Conservation (phyloP, 176 grass and related monocot genomes). For the Tillandsia leiboldiana region DNA sequence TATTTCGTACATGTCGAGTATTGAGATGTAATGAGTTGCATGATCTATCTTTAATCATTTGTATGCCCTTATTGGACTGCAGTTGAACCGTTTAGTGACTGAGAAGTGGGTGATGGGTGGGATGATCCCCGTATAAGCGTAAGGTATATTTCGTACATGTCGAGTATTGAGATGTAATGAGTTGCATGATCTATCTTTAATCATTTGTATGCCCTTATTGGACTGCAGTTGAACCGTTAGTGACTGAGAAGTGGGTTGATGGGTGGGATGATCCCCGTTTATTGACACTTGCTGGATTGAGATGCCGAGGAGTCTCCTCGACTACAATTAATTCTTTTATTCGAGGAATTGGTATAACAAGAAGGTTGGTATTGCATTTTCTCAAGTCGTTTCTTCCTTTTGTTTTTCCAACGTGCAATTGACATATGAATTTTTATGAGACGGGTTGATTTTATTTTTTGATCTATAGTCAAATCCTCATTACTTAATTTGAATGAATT, state of each 20-base stretch:
- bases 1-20: not conserved
- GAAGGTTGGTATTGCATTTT: conserved; percentile 52
- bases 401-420: not conserved
- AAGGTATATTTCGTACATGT: conserved; percentile 41
- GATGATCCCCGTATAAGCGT: conserved; percentile 94
- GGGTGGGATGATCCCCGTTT: conserved; percentile 97
- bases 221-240: conserved; percentile 72
- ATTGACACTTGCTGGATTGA: conserved; percentile 79
- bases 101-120: conserved; percentile 97
- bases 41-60: conserved; percentile 9
- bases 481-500: no score
- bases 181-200: conserved; percentile 10
- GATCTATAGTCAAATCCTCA: not conserved
- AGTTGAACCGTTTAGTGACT: conserved; percentile 88
- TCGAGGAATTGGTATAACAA: conserved; percentile 89
- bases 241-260: conserved; percentile 95
- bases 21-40: not conserved
- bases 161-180: not conserved
- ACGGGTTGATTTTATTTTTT: not conserved
- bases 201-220: conserved; percentile 5
- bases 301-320: conserved; percentile 75
- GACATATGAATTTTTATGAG: no score
- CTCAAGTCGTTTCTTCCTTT: not conserved
- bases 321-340: conserved; percentile 90
- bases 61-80: conserved; percentile 7